phyloP scores from a whole-genome alignment of 2,329 filamentous ascomycete genomes.

The Coniosporium tulheliwenetii region DNA sequence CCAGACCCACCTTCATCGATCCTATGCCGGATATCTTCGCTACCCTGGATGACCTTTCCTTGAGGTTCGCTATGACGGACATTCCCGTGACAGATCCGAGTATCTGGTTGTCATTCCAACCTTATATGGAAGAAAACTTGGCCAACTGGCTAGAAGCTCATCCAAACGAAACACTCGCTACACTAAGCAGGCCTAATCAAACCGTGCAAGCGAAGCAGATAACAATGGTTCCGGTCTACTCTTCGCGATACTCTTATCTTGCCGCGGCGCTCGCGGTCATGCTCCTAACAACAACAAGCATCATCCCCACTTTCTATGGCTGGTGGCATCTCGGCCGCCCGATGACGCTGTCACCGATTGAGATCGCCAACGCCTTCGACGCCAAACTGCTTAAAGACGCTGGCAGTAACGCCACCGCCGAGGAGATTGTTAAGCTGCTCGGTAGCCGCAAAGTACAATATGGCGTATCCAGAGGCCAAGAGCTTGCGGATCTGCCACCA shows the following conservation, averaged over 20 bases:
- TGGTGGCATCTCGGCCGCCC: constrained; percentile 11
- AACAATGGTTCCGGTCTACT: constrained; percentile 1
- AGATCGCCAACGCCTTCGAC: constrained; percentile 12
- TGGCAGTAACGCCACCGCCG: not conserved
- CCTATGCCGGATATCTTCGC: not conserved
- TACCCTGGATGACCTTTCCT: not conserved
- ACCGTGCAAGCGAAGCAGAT: constrained; percentile 1
- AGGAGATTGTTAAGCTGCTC: not conserved
- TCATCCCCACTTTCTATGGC: constrained; percentile 7
- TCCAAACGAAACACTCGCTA: not conserved
- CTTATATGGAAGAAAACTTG: not conserved
- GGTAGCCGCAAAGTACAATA: not conserved
- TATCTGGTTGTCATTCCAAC: not conserved
- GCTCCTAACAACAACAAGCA: not conserved
- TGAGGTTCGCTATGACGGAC: not conserved
- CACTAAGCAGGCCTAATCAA: not conserved
- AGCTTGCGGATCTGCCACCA: not conserved
- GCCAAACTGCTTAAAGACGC: constrained; percentile 3
- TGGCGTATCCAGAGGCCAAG: not conserved
- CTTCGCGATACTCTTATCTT: constrained; percentile 4
- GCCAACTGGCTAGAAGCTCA: not conserved
- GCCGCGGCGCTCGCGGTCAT: constrained; percentile 3
- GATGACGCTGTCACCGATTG: constrained; percentile 11
- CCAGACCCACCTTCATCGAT: not conserved
- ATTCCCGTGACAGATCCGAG: not conserved